phyloP scores from a whole-genome alignment of 371 early-diverging fungal species.

The Mortierella sp. region DNA sequence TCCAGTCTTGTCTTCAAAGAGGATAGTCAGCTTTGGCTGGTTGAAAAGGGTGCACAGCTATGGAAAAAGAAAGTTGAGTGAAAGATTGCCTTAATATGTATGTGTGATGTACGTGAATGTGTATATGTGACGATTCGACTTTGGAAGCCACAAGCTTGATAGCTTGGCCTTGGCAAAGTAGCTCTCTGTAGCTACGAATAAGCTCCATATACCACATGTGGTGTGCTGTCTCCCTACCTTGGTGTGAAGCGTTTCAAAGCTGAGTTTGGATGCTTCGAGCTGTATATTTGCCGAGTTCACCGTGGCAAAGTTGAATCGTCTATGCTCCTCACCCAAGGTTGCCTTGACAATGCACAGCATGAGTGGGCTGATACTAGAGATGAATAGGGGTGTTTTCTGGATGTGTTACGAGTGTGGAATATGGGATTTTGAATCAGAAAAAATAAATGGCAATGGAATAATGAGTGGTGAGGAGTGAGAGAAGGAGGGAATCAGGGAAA shows the following conservation, averaged over 20 bases:
- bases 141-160: background rate
- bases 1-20: conserved; percentile 17
- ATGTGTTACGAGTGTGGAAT: background rate
- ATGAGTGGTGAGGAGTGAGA: no score
- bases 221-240: conserved; percentile 25
- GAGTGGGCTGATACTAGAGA: background rate
- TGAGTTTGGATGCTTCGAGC: conserved; percentile 14
- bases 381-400: background rate
- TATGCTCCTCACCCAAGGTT: conserved; percentile 16
- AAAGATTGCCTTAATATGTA: background rate
- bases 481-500: background rate
- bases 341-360: conserved; percentile 50
- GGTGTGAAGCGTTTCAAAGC: conserved; percentile 24
- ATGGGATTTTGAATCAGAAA: no score
- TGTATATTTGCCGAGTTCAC: conserved; percentile 21
- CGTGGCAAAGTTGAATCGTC: conserved; percentile 36
- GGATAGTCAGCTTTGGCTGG: conserved; percentile 22
- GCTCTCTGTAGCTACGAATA: background rate
- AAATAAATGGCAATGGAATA: background rate
- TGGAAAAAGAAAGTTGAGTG: background rate
- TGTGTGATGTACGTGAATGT: no score
- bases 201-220: no score
- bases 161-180: conserved; percentile 6
- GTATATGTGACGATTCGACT: background rate
- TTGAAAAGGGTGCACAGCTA: conserved; percentile 30